phyloP scores from a whole-genome alignment of 306 rosid genomes.

The Vigna radiata region DNA sequence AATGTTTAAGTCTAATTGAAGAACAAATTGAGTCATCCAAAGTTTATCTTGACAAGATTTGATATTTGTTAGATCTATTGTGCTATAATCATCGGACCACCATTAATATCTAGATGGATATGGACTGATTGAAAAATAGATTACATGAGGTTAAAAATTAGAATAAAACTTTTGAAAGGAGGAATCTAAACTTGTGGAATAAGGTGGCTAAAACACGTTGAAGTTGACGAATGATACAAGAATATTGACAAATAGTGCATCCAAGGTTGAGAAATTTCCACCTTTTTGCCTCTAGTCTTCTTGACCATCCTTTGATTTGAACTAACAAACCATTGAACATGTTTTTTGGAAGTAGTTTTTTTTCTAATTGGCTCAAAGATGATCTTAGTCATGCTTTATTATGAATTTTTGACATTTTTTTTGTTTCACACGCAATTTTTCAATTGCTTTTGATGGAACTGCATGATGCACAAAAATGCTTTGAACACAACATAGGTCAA shows the following conservation, averaged over 20 bases:
- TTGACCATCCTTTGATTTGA: slow-evolving; percentile 29
- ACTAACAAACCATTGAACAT: not conserved
- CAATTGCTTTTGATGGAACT: slow-evolving; percentile 13
- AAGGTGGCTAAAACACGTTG: slow-evolving; percentile 1
- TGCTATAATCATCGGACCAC: too few relatives aligned
- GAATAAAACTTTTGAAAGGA: not conserved
- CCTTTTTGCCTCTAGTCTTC: slow-evolving; percentile 9
- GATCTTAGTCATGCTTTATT: not conserved
- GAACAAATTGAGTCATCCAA: too few relatives aligned
- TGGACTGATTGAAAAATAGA: not conserved
- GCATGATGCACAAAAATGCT: not conserved
- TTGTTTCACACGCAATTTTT: not conserved
- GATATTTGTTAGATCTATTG: too few relatives aligned
- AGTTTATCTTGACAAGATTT: too few relatives aligned
- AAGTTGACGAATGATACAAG: slow-evolving; percentile 23
- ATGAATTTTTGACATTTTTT: not conserved
- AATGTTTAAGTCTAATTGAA: too few relatives aligned
- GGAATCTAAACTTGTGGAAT: slow-evolving; percentile 7
- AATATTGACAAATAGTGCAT: slow-evolving; percentile 33
- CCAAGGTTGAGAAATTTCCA: slow-evolving; percentile 31
- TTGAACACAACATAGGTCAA: not conserved
- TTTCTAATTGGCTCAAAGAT: slow-evolving; percentile 5
- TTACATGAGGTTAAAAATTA: slow-evolving; percentile 14
- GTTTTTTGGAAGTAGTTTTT: not conserved
- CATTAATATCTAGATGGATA: too few relatives aligned